Evolutionary conservation across 2,329 filamentous ascomycete genomes (phyloP), one percentile per base, ranked within the genome.

Genomic region (Aphanocladium album): DNA sequence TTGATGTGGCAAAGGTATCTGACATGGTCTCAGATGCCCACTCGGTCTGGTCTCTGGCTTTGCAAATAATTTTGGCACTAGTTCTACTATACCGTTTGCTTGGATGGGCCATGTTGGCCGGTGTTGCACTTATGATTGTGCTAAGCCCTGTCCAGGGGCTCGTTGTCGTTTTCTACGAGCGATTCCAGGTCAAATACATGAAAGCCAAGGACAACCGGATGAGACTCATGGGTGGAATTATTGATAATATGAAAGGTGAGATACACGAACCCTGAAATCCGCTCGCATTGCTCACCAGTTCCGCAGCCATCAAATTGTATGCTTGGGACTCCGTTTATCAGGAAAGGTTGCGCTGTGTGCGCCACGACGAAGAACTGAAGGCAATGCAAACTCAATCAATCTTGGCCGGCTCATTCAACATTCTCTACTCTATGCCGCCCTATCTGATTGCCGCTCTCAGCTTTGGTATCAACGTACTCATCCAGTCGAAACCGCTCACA

Each of bases 391-490:
- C 92, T 75, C 96, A 96, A 67, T 92, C 92, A 62, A 91, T 91
- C 37, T 87, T 90, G 7, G 91, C 95, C 73, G 89, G 92, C 5
- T 81, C 96, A 68, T 90, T 91, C 60, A 96, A 93, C 69, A 96
- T 96, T 68, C 96, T 91, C n/a, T 96, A 91, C 91, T 92, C 89
- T 56, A 93, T 90, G 1, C 96, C 92, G 2, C 92, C 92, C 3
- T 96, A 96, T 77, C 80, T 96, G 43, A 92, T 96, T 3, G 96
- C 92, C 2, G 96, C 92, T 77, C 89, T 89, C 17, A 96, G 92
- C 0, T 96, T 96, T 70, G 86, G 90, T 9, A 87, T 96, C 19
- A 96, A 93, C 68, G 91, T 96, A 33, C 79, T 93, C 66, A 92
- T 89, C 1, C 84, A 84, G 62, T 80, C 91, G 67, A 80, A 80